Conservation (phyloP, 2,329 filamentous ascomycete genomes). For the Sporothrix pseudoabietina region DNA sequence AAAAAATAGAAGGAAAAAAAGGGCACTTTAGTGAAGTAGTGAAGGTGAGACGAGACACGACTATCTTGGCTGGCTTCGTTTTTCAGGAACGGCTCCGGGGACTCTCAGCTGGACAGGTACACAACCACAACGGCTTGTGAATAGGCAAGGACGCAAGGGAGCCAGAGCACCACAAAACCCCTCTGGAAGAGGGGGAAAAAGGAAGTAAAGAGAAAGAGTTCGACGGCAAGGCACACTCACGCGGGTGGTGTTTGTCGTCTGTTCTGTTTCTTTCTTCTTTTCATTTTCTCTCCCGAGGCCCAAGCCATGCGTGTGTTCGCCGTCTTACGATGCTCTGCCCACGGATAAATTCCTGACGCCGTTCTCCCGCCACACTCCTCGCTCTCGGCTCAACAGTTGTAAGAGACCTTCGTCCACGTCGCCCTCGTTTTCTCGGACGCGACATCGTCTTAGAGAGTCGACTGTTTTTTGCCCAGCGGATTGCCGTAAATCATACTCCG, state of each 20-base stretch:
- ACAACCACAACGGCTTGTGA: neutral
- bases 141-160: slow-evolving; percentile 19
- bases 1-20: neutral
- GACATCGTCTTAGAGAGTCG: neutral
- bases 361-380: neutral
- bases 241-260: neutral
- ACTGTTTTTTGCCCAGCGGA: neutral
- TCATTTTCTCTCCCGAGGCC: neutral
- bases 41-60: slow-evolving; percentile 7
- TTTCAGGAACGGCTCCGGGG: neutral
- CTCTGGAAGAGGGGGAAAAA: neutral
- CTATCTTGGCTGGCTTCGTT: neutral
- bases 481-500: neutral
- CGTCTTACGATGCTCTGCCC: slow-evolving; percentile 13
- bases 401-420: neutral
- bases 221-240: neutral
- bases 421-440: neutral
- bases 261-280: neutral
- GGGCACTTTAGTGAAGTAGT: neutral
- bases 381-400: neutral
- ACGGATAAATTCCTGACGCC: slow-evolving; percentile 11
- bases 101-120: slow-evolving; percentile 19
- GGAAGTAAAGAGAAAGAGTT: neutral
- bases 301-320: neutral
- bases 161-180: neutral